Base-by-base conservation (phyloP, 108 stramenopile species). In the Conticribra weissflogii region DNA sequence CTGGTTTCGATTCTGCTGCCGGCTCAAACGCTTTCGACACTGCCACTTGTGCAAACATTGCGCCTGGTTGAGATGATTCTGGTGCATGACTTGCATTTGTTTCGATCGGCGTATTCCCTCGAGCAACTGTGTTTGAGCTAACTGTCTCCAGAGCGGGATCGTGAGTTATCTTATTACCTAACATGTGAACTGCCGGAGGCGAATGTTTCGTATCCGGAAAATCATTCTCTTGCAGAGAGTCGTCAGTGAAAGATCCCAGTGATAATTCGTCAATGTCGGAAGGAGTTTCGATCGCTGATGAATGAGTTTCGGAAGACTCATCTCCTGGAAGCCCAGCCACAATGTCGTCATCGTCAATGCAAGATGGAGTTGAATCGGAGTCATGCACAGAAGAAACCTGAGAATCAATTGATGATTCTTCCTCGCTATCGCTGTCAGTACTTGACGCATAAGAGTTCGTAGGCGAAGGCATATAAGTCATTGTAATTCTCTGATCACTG, bases 231-330 rank as follows among this genome's bases (percentile, higher is more conserved):
- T 5, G 12, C 36, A 41, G 12, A 9, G 69, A 71, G 22, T 63
- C 62, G 34, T 67, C 74, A 23, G 77, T 78, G 55, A 59, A 78
- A 3, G 77, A 78, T 18, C 77, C 77, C 27, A 78, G 69, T 25
- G 69, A 71, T 16, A 70, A 17, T 3, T 78, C 52, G 44, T 78
- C 77, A 60, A 78, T 65, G 48, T 78, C 64, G 29, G 77, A 70
- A 33, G 77, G 77, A 30, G 77, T 78, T 19, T 78, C 69, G 34
- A 78, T 78, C 32, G 49, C 77, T n/a, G 77, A 78, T 22, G 77
- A 71, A 47, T 59, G 64, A 49, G 77, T 78, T 52, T 23, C 25
- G 9, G 69, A 71, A 24, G 62, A 57, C 7, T 57, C 36, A 41
- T 41, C 36, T 5, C 36, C 36, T 5, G 8, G 8, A 41, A 31